Evolutionary conservation across 345 rosid genomes (phyloP).

Genomic region (Excoecaria agallocha): DNA sequence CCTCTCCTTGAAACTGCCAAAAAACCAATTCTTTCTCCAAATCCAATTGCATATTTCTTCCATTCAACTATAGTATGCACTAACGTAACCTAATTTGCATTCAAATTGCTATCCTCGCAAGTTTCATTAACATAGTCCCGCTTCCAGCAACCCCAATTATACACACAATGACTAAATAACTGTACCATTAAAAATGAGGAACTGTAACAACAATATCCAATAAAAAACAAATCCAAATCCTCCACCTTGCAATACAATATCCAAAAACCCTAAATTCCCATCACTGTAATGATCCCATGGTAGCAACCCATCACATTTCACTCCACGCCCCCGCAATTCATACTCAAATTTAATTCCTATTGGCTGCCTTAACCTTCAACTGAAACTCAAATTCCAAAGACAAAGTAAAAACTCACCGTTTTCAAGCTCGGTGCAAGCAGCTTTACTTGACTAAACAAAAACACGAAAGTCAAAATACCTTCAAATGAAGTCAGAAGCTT

Average conservation of each 20-base stretch:
- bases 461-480: constrained; percentile 16
- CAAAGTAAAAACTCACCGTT: constrained; percentile 20
- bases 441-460: constrained; percentile 18
- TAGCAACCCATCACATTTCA: constrained; percentile 17
- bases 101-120: constrained; percentile 7
- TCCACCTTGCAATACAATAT: constrained; percentile 11
- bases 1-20: constrained; percentile 9
- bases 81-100: background rate
- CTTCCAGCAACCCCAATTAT: background rate
- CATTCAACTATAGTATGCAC: constrained; percentile 9
- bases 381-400: constrained; percentile 13
- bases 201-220: constrained; percentile 5
- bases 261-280: constrained; percentile 36
- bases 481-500: background rate
- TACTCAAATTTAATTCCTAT: constrained; percentile 22
- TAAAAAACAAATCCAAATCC: constrained; percentile 10
- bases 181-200: constrained; percentile 19
- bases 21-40: constrained; percentile 5
- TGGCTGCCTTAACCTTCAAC: background rate
- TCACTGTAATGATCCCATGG: constrained; percentile 13
- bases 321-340: constrained; percentile 25
- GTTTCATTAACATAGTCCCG: constrained; percentile 14
- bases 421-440: background rate
- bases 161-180: constrained; percentile 14
- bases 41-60: constrained; percentile 25